Base-by-base conservation (phyloP, 257 asterid species). In the Plantago major region DNA sequence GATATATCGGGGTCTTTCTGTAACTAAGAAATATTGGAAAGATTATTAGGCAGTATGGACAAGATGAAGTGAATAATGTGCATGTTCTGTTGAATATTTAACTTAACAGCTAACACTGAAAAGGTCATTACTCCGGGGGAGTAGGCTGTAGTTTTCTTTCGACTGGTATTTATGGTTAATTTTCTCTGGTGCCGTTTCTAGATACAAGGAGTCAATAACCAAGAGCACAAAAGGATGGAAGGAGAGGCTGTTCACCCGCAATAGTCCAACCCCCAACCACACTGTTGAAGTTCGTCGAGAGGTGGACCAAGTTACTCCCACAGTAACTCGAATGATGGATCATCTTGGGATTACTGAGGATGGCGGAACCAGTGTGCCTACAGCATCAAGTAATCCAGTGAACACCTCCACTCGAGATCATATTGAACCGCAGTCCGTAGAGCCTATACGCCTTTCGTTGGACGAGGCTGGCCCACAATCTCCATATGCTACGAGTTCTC, bases 201-300 rank as follows among this genome's bases (percentile, higher is more conserved):
- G 97, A 66, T 89, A 84, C 84, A 89, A 86, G 80, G 96, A 87
- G 13, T 81, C 96, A 2, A 80, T 92, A 73, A 81, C 84, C 9
- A 92, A 85, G 84, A 89, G 89, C 84, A 89, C 97, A 18, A 83
- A 86, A 75, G 88, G 99, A 55, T 92, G 95, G 99, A 92, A 82
- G 78, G 99, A 93, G 82, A 89, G 82, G 72, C 79, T 89, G 66
- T 89, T 92, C 70, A 73, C 95, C 40, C 89, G 95, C 46, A 83
- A 81, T 71, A 79, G 53, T 67, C 45, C 89, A 26, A 55, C 67
- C 1, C 76, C 79, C 5, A 85, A 83, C 45, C 63, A 74, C 14
- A 68, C 75, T 59, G 52, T 77, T 54, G 95, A 81, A 70, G 68
- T 46, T 62, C 81, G 70, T 73, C 71, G 77, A 68, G 91, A 76